Conservation (phyloP, 208 protist genomes). For the Acanthamoeba royreba region DNA sequence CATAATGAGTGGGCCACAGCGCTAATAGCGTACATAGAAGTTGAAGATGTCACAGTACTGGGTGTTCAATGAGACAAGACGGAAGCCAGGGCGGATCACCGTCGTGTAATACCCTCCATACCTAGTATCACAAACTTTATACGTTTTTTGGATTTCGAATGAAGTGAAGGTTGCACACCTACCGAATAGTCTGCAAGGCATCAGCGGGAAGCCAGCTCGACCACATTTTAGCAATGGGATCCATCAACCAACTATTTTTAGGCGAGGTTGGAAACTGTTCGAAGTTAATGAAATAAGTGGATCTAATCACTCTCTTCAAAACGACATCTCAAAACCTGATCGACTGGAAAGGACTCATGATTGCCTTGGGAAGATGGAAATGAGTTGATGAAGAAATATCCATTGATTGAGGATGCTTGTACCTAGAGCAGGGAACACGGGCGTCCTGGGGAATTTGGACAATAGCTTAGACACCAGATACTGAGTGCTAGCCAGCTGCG, state of each 20-base stretch:
- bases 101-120: constrained; percentile 7
- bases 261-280: not conserved
- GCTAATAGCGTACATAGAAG: not conserved
- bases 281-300: not conserved
- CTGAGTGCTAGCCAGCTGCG: not conserved
- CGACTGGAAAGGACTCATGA: not conserved
- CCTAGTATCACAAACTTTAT: not conserved
- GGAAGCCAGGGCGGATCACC: not conserved
- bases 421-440: not conserved
- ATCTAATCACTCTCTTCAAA: not conserved
- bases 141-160: not conserved
- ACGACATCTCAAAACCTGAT: not conserved
- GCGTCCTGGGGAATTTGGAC: not conserved
- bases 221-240: not conserved
- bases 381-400: not conserved
- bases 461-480: not conserved
- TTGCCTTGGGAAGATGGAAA: not conserved
- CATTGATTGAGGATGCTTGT: not conserved
- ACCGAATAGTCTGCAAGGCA: not conserved
- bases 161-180: not conserved
- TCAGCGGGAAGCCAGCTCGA: not conserved
- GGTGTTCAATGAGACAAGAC: not conserved
- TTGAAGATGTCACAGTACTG: constrained; percentile 27
- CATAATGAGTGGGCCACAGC: not conserved
- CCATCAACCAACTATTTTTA: not conserved